Base-by-base conservation (phyloP, 208 protist species). In the Herpetomonas tarakana region DNA sequence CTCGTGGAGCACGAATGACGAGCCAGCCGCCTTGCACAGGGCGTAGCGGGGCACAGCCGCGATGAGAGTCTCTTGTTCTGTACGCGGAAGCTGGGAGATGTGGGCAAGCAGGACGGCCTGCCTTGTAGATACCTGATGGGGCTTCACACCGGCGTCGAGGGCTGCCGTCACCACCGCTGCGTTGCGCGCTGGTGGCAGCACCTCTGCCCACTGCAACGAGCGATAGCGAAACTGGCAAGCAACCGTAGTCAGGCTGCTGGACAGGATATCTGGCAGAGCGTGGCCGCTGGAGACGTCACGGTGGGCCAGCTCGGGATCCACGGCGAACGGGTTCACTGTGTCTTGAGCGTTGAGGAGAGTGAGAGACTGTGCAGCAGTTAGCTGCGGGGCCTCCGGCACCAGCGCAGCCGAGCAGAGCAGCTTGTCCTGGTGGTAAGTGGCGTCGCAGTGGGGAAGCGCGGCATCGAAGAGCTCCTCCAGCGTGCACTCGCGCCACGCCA, bases 241-340 rank as follows among this genome's bases (percentile, higher is more conserved):
- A 4, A 87, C 54, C 14, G 88, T 94, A n/a, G 84, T 92, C 22
- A 94, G 78, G 0, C 79, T 68, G 49, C 80, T 88, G 28, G 35
- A 50, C 31, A 83, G 49, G 3, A 50, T 46, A 38, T 63, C 52
- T 3, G 71, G 52, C 2, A 91, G 60, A 0, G 74, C 28, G 0
- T 27, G 38, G 1, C 65, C 62, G 6, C 69, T 71, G 25, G 75
- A 19, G n/a, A 84, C 49, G 38, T 81, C 41, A 46, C 41, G 65
- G 63, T 94, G 88, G 14, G 39, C 31, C 24, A 94, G 74, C 6
- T 64, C 24, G 22, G 62, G 22, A 52, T 94, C 88, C 27, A 91
- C 29, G 6, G 75, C 50, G 59, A 88, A 94, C 1, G 88, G 82
- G 46, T 94, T 94, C n/a, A 53, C 81, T n/a, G 79, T 90, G 46